Evolutionary conservation across 1,284 basidiomycete genomes (phyloP), one percentile per base, ranked within the genome.

Genomic region (Marasmius oreades): DNA sequence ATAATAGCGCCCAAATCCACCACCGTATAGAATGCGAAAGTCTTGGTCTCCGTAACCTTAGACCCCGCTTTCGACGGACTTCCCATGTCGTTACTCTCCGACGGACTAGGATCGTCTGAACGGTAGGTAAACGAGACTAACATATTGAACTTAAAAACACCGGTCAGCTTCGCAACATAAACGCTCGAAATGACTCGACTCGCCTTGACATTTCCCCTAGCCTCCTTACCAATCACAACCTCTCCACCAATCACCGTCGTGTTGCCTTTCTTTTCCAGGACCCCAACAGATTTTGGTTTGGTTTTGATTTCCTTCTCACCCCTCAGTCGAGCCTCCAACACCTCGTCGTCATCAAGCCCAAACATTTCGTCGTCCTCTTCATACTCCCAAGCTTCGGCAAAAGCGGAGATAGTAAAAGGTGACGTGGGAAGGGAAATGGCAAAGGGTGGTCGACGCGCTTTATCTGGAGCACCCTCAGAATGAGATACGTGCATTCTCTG

Each of bases 331-430:
- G 65, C 73, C 56, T 66, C 69, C 55, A 68, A 75, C 43, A 74
- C 75, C 47, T 85, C 81, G 33, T 88, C 90, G 26, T 90, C 89
- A 43, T 90, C 88, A 6, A 85, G 73, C 31, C 77, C 82, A 62
- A 89, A 88, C 80, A 91, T 90, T 39, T 90, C 90, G 60, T 93
- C 92, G 50, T 93, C 92, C 53, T 95, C 92, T 50, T 96, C 94
- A 61, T 95, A 96, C 69, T 95, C 94, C 94, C 93, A 96, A 39
- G 92, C 92, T 68, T 97, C 95, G 28, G 93, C 93, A 65, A 90
- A 93, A 1, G 94, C 89, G 14, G 89, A 87, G 39, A 97, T 84
- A 1, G 89, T 80, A 67, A 97, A 95, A 11, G 86, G 75, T 0
- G 82, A 74, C 7, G 84, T 85, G 0, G 92, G 90, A 2, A 96